Base-by-base conservation (phyloP, 495 filamentous ascomycete genomes). In the Podospora australis region DNA sequence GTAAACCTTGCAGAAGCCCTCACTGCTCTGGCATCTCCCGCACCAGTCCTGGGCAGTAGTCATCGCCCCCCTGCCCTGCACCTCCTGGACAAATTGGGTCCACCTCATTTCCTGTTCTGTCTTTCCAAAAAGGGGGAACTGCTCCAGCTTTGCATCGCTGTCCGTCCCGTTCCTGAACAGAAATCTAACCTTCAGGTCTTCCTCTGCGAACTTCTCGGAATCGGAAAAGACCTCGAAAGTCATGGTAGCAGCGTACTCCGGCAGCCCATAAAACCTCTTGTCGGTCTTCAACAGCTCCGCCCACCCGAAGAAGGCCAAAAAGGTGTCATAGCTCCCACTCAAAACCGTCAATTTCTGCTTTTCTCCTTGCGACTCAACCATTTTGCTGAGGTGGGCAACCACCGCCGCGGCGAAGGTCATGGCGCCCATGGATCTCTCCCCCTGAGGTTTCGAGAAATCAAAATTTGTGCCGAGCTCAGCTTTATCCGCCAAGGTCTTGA, bases 381-480 rank as follows among this genome's bases (percentile, higher is more conserved):
- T 58, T 26, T 49, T 28, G 55, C 46, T 52, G 13, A 58, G 52
- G 30, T 55, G 55, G 22, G 10, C 24, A 11, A 55, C 35, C 3
- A 58, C 39, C 2, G 41, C 44, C n/a, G 29, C 48, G 19, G 48
- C 44, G 7, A 58, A 19, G 36, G 55, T 55, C 7, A 9, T 5
- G 22, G 48, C 55, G 41, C 46, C 39, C n/a, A 55, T 46, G 6
- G 51, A 49, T 17, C 48, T 48, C 7, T 44, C 44, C n/a, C n/a
- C n/a, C n/a, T n/a, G n/a, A 2, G 52, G 41, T 28, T 58, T 39
- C 17, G 56, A 45, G 52, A 36, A 23, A 47, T 57, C 54, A 49
- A 42, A 52, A 34, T 65, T 65, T 49, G 58, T 35, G 44, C 60
- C 62, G 48, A 56, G 65, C 23, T 64, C 62, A 19, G 65, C 58